phyloP scores from a whole-genome alignment of 306 rosid genomes.

The Citrullus amarus region DNA sequence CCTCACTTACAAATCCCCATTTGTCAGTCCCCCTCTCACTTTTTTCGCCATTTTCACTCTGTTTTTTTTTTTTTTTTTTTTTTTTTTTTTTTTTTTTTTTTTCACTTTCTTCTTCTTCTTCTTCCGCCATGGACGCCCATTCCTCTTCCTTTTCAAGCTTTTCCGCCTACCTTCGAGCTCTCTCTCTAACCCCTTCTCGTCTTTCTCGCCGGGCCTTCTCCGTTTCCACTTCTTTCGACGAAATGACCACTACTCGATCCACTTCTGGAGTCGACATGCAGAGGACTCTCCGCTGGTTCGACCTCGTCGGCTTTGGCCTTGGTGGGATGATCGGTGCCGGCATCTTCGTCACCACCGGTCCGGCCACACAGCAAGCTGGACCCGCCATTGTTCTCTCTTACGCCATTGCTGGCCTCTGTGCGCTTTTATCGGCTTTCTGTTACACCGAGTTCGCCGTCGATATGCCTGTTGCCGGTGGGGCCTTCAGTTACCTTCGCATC shows the following conservation, averaged over 20 bases:
- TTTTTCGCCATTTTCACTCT: not conserved
- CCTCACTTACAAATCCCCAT: constrained; percentile 1
- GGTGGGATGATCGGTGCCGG: constrained; percentile 99
- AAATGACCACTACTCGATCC: constrained; percentile 42
- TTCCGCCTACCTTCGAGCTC: constrained; percentile 46
- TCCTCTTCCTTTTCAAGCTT: constrained; percentile 60
- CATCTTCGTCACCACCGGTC: constrained; percentile 75
- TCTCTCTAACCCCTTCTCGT: constrained; percentile 54
- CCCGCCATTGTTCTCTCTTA: constrained; percentile 69
- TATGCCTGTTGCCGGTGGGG: constrained; percentile 96
- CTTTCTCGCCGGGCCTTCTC: constrained; percentile 57
- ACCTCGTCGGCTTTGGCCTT: constrained; percentile 57
- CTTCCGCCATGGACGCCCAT: constrained; percentile 27
- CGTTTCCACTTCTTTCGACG: constrained; percentile 60
- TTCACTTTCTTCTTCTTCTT: not conserved
- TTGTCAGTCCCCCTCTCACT: constrained; percentile 4
- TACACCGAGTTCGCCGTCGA: constrained; percentile 96
- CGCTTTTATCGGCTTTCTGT: constrained; percentile 89
- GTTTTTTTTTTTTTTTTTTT: not conserved
- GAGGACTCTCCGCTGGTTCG: constrained; percentile 67
- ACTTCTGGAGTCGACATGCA: constrained; percentile 62
- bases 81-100: not conserved
- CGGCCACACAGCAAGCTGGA: constrained; percentile 51
- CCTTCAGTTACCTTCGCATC: constrained; percentile 91
- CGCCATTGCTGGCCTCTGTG: constrained; percentile 95